Conservation (phyloP, 73 alveolate species). For the Paramecium octaurelia region DNA sequence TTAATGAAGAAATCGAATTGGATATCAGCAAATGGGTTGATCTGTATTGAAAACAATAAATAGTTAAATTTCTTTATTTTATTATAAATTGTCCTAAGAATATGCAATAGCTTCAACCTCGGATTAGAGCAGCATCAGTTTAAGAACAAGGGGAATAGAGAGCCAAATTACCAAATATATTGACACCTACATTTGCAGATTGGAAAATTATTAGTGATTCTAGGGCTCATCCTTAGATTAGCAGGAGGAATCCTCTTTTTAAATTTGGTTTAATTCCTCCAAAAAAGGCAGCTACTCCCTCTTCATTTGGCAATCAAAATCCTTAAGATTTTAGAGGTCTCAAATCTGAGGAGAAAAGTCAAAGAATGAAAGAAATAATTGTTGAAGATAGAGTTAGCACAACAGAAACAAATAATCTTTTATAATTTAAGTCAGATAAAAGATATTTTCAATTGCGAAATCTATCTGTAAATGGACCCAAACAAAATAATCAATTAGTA, state of each 20-base stretch:
- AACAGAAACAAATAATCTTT: background rate
- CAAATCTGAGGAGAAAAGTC: slow-evolving; percentile 29
- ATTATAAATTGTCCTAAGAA: background rate
- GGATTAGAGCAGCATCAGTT: background rate
- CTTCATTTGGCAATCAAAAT: background rate
- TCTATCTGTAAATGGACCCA: background rate
- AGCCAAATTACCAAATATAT: background rate
- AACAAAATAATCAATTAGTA: background rate
- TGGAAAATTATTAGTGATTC: slow-evolving; percentile 32
- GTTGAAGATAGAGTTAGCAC: slow-evolving; percentile 12
- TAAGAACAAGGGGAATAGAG: background rate
- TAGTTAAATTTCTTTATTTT: background rate
- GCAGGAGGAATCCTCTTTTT: slow-evolving; percentile 48
- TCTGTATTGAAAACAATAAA: background rate
- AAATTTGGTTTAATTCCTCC: slow-evolving; percentile 16
- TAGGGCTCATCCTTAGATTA: slow-evolving; percentile 21
- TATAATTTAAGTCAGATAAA: slow-evolving; percentile 7
- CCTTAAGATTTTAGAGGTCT: background rate
- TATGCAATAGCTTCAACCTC: background rate
- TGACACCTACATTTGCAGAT: slow-evolving; percentile 45
- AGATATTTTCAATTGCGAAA: background rate
- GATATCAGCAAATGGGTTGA: background rate
- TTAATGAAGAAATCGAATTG: background rate
- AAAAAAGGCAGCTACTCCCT: slow-evolving; percentile 5
- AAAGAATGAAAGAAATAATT: background rate